Evolutionary conservation across 2,329 filamentous ascomycete genomes (phyloP).

Genomic region (Aspergillus proliferans): DNA sequence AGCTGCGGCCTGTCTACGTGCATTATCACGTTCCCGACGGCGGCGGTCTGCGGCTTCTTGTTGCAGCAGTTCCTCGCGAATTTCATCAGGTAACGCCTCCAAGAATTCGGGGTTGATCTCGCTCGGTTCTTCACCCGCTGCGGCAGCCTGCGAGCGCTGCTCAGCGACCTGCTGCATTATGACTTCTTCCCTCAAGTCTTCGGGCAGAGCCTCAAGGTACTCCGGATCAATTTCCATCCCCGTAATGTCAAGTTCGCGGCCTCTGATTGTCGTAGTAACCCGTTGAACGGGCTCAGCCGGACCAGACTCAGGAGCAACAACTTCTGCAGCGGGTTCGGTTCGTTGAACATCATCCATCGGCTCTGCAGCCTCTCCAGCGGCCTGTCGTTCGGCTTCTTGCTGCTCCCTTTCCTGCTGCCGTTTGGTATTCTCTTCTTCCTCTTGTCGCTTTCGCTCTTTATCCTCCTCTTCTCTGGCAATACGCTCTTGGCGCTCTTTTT

Average conservation of each 20-base stretch:
- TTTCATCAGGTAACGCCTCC: conserved; percentile 82
- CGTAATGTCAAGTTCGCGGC: conserved; percentile 86
- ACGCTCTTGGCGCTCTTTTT: conserved; percentile 58
- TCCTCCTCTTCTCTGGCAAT: conserved; percentile 65
- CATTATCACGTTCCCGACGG: conserved; percentile 76
- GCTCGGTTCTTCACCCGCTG: conserved; percentile 58
- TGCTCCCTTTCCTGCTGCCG: conserved; percentile 57
- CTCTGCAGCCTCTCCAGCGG: conserved; percentile 39
- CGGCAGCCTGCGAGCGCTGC: conserved; percentile 69
- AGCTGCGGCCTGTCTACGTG: conserved; percentile 59
- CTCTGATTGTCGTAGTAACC: conserved; percentile 75
- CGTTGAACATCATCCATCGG: conserved; percentile 75
- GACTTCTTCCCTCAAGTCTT: conserved; percentile 93
- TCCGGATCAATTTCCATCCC: conserved; percentile 89
- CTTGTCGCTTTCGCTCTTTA: conserved; percentile 61
- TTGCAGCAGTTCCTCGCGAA: conserved; percentile 83
- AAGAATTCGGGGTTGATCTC: conserved; percentile 85
- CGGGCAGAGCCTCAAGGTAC: conserved; percentile 93
- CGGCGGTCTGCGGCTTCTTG: conserved; percentile 86
- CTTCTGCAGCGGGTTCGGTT: conserved; percentile 31
- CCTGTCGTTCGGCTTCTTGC: conserved; percentile 51
- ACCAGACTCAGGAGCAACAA: conserved; percentile 36
- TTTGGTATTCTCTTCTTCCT: conserved; percentile 62
- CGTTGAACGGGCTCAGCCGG: conserved; percentile 50
- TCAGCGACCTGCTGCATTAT: conserved; percentile 84